phyloP scores from a whole-genome alignment of 768 basidiomycete genomes.

The Polyporus arcularius region DNA sequence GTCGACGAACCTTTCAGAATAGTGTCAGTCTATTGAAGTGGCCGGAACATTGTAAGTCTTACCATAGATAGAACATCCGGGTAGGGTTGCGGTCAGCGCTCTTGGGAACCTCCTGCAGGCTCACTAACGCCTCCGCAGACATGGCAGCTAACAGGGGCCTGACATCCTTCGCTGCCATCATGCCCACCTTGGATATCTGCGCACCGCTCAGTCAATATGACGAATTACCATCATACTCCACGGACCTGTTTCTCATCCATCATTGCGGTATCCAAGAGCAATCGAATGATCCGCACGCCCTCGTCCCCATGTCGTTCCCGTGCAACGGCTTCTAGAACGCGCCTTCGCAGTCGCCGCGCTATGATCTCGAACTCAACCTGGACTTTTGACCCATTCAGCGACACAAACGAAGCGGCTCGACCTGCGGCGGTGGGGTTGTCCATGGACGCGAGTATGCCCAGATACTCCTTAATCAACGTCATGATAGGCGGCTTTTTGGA shows the following conservation, averaged over 20 bases:
- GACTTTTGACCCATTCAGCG: slow-evolving; percentile 68
- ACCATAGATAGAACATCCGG: slow-evolving; percentile 93
- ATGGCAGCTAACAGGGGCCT: slow-evolving; percentile 79
- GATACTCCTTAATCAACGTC: slow-evolving; percentile 73
- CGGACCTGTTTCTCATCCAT: slow-evolving; percentile 91
- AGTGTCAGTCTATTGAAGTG: slow-evolving; percentile 13
- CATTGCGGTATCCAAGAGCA: slow-evolving; percentile 82
- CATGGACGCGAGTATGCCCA: slow-evolving; percentile 75
- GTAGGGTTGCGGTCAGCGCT: slow-evolving; percentile 88
- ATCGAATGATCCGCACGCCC: slow-evolving; percentile 78
- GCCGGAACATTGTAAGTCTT: slow-evolving; percentile 15
- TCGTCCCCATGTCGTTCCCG: slow-evolving; percentile 82
- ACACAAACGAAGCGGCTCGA: slow-evolving; percentile 69
- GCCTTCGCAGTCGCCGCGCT: slow-evolving; percentile 62
- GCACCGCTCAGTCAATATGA: not conserved
- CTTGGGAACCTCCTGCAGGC: slow-evolving; percentile 91
- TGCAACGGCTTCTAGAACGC: slow-evolving; percentile 75
- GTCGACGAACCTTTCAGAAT: slow-evolving; percentile 79
- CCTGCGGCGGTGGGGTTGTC: slow-evolving; percentile 83
- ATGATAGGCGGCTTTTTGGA: slow-evolving; percentile 56
- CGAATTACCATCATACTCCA: not conserved
- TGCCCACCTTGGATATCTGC: slow-evolving; percentile 89
- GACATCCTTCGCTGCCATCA: slow-evolving; percentile 90
- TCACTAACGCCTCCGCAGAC: slow-evolving; percentile 79
- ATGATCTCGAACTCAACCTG: slow-evolving; percentile 81